These are phyloP conservation scores for Rhizopogon roseolus DNA, from an alignment of 768 basidiomycete species.

Conservation along the genomic window DNA sequence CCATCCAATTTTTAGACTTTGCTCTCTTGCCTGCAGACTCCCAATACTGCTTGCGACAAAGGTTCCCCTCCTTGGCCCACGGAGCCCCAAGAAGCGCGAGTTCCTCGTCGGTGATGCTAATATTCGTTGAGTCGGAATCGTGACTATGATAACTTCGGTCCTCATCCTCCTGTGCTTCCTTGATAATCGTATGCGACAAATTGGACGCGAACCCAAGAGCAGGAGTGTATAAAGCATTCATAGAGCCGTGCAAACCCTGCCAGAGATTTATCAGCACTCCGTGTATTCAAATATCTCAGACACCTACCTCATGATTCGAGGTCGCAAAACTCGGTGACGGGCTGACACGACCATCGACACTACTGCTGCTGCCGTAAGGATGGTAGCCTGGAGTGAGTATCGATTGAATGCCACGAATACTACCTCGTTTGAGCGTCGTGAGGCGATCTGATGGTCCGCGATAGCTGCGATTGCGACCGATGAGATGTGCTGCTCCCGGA, in stretches of 20 bases:
- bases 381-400: conserved; percentile 69
- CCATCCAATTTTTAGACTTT: conserved; percentile 87
- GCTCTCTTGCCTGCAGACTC: conserved; percentile 79
- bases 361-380: conserved; percentile 82
- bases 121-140: conserved; percentile 61
- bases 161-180: conserved; percentile 88
- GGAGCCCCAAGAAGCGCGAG: conserved; percentile 92
- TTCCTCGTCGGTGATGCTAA: conserved; percentile 93
- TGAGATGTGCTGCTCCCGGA: conserved; percentile 41
- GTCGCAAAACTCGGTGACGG: conserved; percentile 94
- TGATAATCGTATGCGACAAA: conserved; percentile 93
- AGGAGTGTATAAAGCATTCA: conserved; percentile 70
- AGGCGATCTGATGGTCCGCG: conserved; percentile 70
- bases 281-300: neutral
- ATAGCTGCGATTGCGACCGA: conserved; percentile 65
- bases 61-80: conserved; percentile 98
- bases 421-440: conserved; percentile 80
- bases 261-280: conserved; percentile 10
- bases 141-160: conserved; percentile 63
- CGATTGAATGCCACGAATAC: conserved; percentile 83
- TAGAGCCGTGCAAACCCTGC: conserved; percentile 57
- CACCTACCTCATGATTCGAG: conserved; percentile 73
- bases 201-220: conserved; percentile 97
- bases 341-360: conserved; percentile 84
- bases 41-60: conserved; percentile 93